Percentiles rank a stretch among this genome's conserved stretches.
These are phyloP conservation scores for Penicillium desertorum DNA, from an alignment of 495 filamentous ascomycete genomes.

Conservation along the genomic window DNA sequence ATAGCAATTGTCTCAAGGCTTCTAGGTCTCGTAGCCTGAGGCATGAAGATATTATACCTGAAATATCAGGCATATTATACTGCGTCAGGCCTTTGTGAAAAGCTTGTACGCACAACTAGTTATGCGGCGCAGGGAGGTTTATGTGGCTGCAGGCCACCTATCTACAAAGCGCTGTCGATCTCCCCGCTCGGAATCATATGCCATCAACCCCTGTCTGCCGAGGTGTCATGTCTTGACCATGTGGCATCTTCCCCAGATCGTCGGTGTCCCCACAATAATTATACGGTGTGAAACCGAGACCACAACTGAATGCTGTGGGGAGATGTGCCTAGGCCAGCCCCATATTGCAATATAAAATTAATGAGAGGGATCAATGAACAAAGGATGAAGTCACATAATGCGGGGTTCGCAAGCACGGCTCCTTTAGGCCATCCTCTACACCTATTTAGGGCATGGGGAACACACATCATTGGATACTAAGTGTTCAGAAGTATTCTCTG, in stretches of 20 bases:
- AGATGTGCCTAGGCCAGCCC: not conserved
- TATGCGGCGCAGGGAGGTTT: not conserved
- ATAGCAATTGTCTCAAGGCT: not conserved
- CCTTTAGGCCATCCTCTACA: conserved; percentile 19
- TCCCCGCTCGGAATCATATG: conserved; percentile 10
- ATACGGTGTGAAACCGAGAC: conserved; percentile 6
- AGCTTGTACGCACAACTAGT: not conserved
- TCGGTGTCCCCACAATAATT: not conserved
- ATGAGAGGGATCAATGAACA: not conserved
- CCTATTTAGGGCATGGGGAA: not conserved
- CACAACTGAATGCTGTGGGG: not conserved
- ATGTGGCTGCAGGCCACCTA: not conserved
- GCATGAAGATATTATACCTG: not conserved
- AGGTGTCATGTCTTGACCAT: conserved; percentile 1
- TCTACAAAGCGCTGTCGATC: not conserved
- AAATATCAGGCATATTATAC: not conserved
- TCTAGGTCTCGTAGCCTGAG: not conserved
- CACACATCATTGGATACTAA: not conserved
- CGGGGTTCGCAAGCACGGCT: conserved; percentile 37
- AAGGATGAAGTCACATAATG: conserved; percentile 20
- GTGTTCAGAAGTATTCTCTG: not conserved
- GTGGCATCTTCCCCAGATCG: conserved; percentile 1
- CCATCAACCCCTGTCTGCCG: not conserved
- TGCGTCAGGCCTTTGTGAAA: not conserved
- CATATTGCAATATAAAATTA: not conserved